These are phyloP conservation scores for Rhizopogon vulgaris DNA, from an alignment of 768 basidiomycete species.

Conservation along the genomic window DNA sequence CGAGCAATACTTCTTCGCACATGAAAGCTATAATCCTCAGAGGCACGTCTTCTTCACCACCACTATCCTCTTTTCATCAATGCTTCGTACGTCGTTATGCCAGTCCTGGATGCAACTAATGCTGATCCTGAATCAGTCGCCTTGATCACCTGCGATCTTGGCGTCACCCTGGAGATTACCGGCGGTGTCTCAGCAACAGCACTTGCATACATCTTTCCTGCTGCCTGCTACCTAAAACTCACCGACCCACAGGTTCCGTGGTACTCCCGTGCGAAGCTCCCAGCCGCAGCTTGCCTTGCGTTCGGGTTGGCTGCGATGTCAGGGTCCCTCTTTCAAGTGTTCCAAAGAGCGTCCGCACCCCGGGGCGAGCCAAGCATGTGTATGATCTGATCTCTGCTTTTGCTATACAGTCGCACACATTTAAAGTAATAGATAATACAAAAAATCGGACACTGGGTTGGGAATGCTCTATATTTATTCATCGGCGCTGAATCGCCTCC, in stretches of 20 bases:
- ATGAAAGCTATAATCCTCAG: constrained; percentile 73
- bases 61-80: constrained; percentile 70
- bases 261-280: constrained; percentile 67
- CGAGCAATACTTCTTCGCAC: constrained; percentile 93
- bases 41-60: constrained; percentile 92
- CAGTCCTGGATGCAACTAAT: not conserved
- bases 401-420: constrained; percentile 6
- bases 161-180: constrained; percentile 96
- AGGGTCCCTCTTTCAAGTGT: constrained; percentile 70
- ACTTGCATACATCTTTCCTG: constrained; percentile 89
- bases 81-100: constrained; percentile 55
- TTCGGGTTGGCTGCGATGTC: constrained; percentile 78
- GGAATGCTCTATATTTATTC: not conserved
- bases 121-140: constrained; percentile 51
- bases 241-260: constrained; percentile 50
- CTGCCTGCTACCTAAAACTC: constrained; percentile 81
- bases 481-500: constrained; percentile 27
- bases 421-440: constrained; percentile 1
- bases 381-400: constrained; percentile 27
- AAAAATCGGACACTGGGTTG: not conserved
- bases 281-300: constrained; percentile 61
- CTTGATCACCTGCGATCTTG: constrained; percentile 90
- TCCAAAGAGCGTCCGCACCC: constrained; percentile 72
- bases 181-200: constrained; percentile 94
- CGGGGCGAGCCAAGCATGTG: constrained; percentile 70